Evolutionary conservation across 495 filamentous ascomycete species (phyloP).

Genomic region (Aspergillus nidulans): DNA sequence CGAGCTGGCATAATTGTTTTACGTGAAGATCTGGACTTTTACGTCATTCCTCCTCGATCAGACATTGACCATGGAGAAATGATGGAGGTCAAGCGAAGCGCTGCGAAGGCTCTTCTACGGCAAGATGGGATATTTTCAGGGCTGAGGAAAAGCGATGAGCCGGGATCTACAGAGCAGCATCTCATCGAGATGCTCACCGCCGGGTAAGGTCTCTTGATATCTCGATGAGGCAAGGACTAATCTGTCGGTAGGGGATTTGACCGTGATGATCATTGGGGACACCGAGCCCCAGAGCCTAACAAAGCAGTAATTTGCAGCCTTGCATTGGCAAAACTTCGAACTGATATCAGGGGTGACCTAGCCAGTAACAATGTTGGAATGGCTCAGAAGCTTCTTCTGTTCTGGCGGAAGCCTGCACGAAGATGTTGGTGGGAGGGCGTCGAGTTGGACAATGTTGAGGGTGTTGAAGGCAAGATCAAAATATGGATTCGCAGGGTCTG

Average conservation of each 20-base stretch:
- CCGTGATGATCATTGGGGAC: conserved; percentile 90
- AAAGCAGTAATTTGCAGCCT: conserved; percentile 98
- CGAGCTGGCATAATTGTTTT: conserved; percentile 96
- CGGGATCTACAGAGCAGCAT: conserved; percentile 95
- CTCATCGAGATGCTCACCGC: conserved; percentile 99
- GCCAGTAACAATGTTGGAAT: conserved; percentile 85
- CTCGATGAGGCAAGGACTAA: background rate
- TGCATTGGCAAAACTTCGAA: conserved; percentile 85
- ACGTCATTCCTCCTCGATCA: conserved; percentile 83
- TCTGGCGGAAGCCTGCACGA: conserved; percentile 95
- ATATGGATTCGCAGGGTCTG: conserved; percentile 97
- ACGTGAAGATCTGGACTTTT: conserved; percentile 95
- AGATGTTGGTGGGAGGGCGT: conserved; percentile 99
- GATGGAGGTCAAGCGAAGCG: conserved; percentile 95
- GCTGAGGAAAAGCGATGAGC: conserved; percentile 87
- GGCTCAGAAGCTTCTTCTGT: conserved; percentile 96
- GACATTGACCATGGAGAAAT: conserved; percentile 87
- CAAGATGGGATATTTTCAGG: conserved; percentile 98
- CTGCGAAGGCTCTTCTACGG: conserved; percentile 75
- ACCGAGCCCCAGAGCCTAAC: conserved; percentile 91
- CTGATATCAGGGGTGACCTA: conserved; percentile 78
- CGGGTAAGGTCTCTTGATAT: conserved; percentile 59
- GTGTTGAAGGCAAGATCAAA: conserved; percentile 86
- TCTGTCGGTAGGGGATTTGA: conserved; percentile 75
- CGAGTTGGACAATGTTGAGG: conserved; percentile 85